Evolutionary conservation across 176 grass and related monocot species (phyloP).

Genomic region (Eremochloa ophiuroides): DNA sequence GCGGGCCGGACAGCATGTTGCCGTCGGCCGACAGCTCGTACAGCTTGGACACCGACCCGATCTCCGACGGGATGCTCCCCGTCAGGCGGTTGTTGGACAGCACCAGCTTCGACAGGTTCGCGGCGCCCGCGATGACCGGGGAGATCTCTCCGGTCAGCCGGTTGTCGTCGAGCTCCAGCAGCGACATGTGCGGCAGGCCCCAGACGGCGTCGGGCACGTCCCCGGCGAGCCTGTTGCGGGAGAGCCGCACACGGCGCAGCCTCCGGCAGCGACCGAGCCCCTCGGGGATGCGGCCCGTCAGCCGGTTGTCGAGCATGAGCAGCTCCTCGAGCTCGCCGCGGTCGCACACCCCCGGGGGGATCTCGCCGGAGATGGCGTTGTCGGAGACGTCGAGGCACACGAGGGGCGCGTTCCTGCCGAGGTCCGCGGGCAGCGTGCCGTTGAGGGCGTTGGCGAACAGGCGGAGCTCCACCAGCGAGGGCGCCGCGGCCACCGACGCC

Average conservation of each 20-base stretch:
- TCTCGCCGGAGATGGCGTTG: conserved; percentile 65
- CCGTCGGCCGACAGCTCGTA: conserved; percentile 72
- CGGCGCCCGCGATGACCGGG: conserved; percentile 59
- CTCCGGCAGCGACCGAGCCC: conserved; percentile 65
- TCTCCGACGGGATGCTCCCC: conserved; percentile 66
- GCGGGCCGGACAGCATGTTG: conserved; percentile 63
- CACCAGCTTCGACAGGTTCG: conserved; percentile 73
- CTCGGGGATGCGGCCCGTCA: conserved; percentile 48
- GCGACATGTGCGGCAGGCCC: conserved; percentile 76
- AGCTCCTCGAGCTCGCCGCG: conserved; percentile 76
- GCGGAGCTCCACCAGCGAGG: conserved; percentile 56
- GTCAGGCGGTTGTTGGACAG: conserved; percentile 63
- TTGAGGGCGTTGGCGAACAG: conserved; percentile 63
- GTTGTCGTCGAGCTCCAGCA: conserved; percentile 73
- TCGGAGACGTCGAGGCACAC: conserved; percentile 57
- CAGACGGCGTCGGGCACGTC: conserved; percentile 63
- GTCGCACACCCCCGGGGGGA: conserved; percentile 75
- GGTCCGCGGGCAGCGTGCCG: conserved; percentile 53
- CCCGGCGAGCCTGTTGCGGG: conserved; percentile 53
- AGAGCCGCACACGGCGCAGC: conserved; percentile 65
- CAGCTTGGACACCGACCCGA: conserved; percentile 54
- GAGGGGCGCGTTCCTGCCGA: conserved; percentile 60
- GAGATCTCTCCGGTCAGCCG: conserved; percentile 64
- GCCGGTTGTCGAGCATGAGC: conserved; percentile 60
- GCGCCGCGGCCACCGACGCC: conserved; percentile 16